A percentile compares a stretch with the other conserved stretches of the same genome.
Evolutionary conservation across 768 basidiomycete species (phyloP).

Genomic region (Tremella fuciformis): DNA sequence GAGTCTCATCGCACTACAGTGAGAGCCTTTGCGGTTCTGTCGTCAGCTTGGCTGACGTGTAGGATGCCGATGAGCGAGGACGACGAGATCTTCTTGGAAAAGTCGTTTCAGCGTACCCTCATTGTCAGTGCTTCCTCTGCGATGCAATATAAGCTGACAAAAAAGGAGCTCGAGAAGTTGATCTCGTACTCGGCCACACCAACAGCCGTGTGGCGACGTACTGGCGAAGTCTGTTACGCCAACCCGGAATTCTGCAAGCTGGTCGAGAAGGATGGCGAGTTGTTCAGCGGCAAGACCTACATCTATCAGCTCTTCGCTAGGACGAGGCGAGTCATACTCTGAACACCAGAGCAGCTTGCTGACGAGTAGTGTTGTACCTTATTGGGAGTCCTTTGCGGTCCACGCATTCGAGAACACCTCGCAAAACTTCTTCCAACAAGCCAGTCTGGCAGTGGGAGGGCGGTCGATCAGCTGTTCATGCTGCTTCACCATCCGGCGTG

Average conservation of each 20-base stretch:
- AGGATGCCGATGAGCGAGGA: constrained; percentile 91
- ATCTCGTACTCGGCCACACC: constrained; percentile 97
- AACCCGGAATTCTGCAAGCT: constrained; percentile 95
- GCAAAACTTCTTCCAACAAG: constrained; percentile 89
- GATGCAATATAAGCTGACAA: not conserved
- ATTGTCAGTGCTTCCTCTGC: constrained; percentile 59
- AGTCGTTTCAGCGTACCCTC: constrained; percentile 88
- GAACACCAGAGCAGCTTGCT: not conserved
- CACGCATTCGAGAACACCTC: constrained; percentile 98
- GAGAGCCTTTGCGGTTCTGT: constrained; percentile 13
- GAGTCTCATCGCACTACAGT: constrained; percentile 90
- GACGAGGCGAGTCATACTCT: constrained; percentile 73
- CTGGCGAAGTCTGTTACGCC: constrained; percentile 95
- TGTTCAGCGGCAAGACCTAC: constrained; percentile 64
- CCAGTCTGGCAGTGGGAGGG: constrained; percentile 62
- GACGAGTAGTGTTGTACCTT: constrained; percentile 40
- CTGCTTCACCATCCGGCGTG: constrained; percentile 91
- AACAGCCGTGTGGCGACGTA: constrained; percentile 95
- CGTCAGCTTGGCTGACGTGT: constrained; percentile 6
- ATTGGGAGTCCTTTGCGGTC: constrained; percentile 86
- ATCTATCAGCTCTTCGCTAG: constrained; percentile 80
- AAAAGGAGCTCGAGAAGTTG: constrained; percentile 89
- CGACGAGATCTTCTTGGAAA: constrained; percentile 94
- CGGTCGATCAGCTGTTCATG: constrained; percentile 84
- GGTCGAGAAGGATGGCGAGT: constrained; percentile 82